These are phyloP conservation scores for Auricularia sp. DNA, from an alignment of 768 basidiomycete species.

Conservation along the genomic window DNA sequence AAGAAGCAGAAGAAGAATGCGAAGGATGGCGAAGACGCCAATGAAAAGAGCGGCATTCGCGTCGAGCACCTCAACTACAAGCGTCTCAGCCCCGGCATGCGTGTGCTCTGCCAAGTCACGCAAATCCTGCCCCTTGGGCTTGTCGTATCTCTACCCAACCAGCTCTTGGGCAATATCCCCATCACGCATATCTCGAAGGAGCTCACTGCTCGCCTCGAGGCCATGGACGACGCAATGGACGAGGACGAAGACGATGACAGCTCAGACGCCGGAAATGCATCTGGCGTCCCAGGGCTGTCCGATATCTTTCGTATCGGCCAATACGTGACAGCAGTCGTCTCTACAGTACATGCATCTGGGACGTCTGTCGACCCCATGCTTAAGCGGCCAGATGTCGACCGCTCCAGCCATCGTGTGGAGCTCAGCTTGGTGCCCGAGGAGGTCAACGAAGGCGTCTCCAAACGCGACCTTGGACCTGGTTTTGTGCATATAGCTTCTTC, in stretches of 20 bases:
- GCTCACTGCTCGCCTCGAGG: conserved; percentile 63
- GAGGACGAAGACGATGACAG: conserved; percentile 38
- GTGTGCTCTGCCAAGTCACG: conserved; percentile 78
- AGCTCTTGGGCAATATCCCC: conserved; percentile 86
- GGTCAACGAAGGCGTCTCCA: conserved; percentile 74
- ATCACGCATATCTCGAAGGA: conserved; percentile 84
- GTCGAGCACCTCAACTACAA: conserved; percentile 94
- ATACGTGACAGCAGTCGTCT: conserved; percentile 72
- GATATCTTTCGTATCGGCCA: conserved; percentile 79
- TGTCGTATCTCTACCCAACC: conserved; percentile 89
- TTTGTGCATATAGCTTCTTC: conserved; percentile 45
- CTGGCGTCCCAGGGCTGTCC: conserved; percentile 53
- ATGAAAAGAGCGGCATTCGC: conserved; percentile 46
- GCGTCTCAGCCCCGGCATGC: conserved; percentile 78
- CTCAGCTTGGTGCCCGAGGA: conserved; percentile 73
- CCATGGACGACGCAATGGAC: conserved; percentile 32
- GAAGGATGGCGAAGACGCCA: conserved; percentile 24
- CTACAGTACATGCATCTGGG: conserved; percentile 58
- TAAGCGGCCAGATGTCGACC: conserved; percentile 26
- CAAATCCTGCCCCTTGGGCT: conserved; percentile 82
- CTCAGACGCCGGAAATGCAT: conserved; percentile 24
- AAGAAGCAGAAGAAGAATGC: conserved; percentile 34
- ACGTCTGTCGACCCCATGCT: conserved; percentile 38
- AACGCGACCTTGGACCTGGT: conserved; percentile 63
- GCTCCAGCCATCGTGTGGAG: conserved; percentile 70